phyloP scores from a whole-genome alignment of 495 filamentous ascomycete genomes.

The Glutinoglossum americanum region DNA sequence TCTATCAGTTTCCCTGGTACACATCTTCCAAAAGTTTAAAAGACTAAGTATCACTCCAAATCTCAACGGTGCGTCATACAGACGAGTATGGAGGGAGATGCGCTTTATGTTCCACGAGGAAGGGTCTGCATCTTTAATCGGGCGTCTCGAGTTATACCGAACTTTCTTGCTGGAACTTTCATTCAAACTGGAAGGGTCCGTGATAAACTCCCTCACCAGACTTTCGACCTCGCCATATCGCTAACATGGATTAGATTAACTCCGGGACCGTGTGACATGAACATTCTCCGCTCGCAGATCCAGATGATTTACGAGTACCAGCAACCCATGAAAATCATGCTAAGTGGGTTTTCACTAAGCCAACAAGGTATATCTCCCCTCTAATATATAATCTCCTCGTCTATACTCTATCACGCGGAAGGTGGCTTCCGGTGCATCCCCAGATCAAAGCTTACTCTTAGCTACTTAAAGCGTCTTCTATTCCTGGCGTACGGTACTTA shows the following conservation, averaged over 20 bases:
- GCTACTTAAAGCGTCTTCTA: neutral
- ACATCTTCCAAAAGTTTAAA: neutral
- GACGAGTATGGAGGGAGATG: slow-evolving; percentile 1
- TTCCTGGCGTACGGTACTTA: slow-evolving; percentile 2
- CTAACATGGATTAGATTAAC: neutral
- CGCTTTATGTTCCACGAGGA: neutral
- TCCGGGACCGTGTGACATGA: neutral
- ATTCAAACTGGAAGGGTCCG: slow-evolving; percentile 1
- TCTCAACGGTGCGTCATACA: neutral
- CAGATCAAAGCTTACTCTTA: neutral
- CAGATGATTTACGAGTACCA: neutral
- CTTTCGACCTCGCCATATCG: neutral
- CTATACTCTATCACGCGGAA: neutral
- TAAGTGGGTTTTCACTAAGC: neutral
- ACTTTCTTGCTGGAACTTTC: slow-evolving; percentile 1
- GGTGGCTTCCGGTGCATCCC: neutral
- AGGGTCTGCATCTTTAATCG: slow-evolving; percentile 1
- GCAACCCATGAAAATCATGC: neutral
- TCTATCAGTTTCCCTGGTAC: neutral
- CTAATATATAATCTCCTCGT: neutral
- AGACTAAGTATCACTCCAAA: neutral
- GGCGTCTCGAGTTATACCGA: slow-evolving; percentile 1
- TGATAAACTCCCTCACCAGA: neutral
- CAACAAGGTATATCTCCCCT: neutral
- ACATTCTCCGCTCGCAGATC: neutral